These are phyloP conservation scores for Colletotrichum camelliae DNA, from an alignment of 2,329 filamentous ascomycete genomes.

Conservation along the genomic window DNA sequence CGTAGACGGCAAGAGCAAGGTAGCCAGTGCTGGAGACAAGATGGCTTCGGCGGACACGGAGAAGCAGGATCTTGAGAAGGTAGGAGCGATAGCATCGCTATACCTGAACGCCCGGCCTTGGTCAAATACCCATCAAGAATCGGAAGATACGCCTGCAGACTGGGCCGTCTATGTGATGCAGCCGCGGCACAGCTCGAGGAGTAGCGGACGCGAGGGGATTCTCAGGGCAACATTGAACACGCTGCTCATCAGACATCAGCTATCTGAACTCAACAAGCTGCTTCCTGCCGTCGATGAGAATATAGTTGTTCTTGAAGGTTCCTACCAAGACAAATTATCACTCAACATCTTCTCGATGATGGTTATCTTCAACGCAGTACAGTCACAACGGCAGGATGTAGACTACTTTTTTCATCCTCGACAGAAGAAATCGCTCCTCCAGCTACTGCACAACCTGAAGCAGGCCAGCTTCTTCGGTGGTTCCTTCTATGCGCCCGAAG, in stretches of 20 bases:
- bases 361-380: slow-evolving; percentile 85
- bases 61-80: slow-evolving; percentile 67
- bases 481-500: slow-evolving; percentile 71
- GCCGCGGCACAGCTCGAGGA: slow-evolving; percentile 53
- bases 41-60: slow-evolving; percentile 38
- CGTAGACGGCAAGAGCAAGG: slow-evolving; percentile 40
- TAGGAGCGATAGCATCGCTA: slow-evolving; percentile 68
- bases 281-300: slow-evolving; percentile 78
- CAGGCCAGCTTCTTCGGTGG: slow-evolving; percentile 87
- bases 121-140: slow-evolving; percentile 63
- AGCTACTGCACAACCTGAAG: slow-evolving; percentile 78
- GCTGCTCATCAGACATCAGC: slow-evolving; percentile 80
- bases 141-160: slow-evolving; percentile 63
- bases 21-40: neutral
- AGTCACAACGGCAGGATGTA: slow-evolving; percentile 80
- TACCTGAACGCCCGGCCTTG: slow-evolving; percentile 83
- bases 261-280: slow-evolving; percentile 71
- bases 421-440: slow-evolving; percentile 70
- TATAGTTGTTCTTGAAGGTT: slow-evolving; percentile 77
- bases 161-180: slow-evolving; percentile 79
- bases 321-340: slow-evolving; percentile 82
- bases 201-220: slow-evolving; percentile 64
- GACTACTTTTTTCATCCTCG: slow-evolving; percentile 90
- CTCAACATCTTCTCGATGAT: slow-evolving; percentile 86
- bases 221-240: slow-evolving; percentile 75